Base-by-base conservation (phyloP, 2,329 filamentous ascomycete genomes). In the Immersiporthe knoxdaviesiana region DNA sequence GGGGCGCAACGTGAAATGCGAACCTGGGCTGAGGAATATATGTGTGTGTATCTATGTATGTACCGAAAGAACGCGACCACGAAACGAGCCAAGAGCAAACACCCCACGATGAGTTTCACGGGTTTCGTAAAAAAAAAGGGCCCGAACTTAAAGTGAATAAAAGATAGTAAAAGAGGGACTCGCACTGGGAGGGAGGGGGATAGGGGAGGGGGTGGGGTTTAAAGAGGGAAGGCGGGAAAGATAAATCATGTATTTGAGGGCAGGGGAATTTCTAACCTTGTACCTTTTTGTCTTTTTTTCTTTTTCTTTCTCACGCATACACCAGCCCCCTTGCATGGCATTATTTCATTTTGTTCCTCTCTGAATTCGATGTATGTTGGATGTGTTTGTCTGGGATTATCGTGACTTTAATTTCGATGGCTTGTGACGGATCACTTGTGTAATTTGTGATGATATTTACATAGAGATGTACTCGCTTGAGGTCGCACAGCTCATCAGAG, bases 11-110 rank as follows among this genome's bases (percentile, higher is more conserved):
- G 63, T 69, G 56, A 61, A 67, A 69, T 71, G 60, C 56, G 44
- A 67, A 67, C 58, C n/a, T 64, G 66, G 67, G 58, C 65, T 67
- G 63, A 27, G 10, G 35, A 4, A 35, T 54, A 39, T 62, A 61
- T 54, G 37, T 66, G 65, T 54, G 37, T 66, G 65, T 62, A 67
- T 67, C 58, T 65, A 69, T 65, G 64, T 69, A 69, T 66, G 67
- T 69, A 71, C 63, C 56, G 62, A 32, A 41, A 41, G 61, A 69
- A 71, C 67, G 70, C 67, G 70, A 71, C 64, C 70, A 71, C 67
- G 70, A 71, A 71, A 62, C 67, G 70, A 71, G 61, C 67, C 65
- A 67, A 69, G 67, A 69, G 58, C 47, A 69, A 30, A 35, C 4
- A 32, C 6, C 37, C 24, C 14, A 71, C 64, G 69, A 71, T 66